Evolutionary conservation across 164 flowering plant species (phyloP).

Genomic region (Paratinospora sagittata): DNA sequence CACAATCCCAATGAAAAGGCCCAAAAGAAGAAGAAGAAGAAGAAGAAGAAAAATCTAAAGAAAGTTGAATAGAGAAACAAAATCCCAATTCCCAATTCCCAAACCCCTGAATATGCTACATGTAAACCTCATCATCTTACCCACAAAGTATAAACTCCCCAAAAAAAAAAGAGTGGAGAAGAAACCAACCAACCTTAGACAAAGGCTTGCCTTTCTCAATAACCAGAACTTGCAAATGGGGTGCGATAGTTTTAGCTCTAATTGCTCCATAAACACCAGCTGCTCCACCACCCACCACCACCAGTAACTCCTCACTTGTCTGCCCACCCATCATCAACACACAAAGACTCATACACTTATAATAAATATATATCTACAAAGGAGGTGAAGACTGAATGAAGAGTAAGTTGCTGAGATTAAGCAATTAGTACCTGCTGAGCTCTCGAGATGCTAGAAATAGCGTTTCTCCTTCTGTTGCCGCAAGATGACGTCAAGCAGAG

Average conservation of each 20-base stretch:
- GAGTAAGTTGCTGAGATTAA: neutral
- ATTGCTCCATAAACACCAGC: slow-evolving; percentile 87
- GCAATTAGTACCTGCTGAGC: slow-evolving; percentile 5
- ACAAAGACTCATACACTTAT: neutral
- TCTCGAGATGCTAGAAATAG: neutral
- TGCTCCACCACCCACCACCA: slow-evolving; percentile 87
- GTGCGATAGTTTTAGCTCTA: slow-evolving; percentile 70
- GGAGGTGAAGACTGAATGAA: neutral
- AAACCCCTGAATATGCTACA: too few relatives aligned
- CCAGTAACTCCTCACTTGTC: slow-evolving; percentile 46
- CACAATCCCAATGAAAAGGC: too few relatives aligned
- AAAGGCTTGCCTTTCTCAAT: slow-evolving; percentile 81
- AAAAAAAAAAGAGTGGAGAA: neutral
- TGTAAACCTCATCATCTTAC: too few relatives aligned
- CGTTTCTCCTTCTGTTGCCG: neutral
- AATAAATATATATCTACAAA: neutral
- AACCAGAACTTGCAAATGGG: slow-evolving; percentile 59
- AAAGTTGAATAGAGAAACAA: too few relatives aligned
- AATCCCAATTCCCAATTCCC: too few relatives aligned
- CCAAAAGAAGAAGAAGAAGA: too few relatives aligned
- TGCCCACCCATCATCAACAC: slow-evolving; percentile 17
- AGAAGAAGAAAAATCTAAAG: too few relatives aligned
- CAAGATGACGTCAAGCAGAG: neutral
- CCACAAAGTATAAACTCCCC: too few relatives aligned
- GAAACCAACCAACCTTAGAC: slow-evolving; percentile 55